These are phyloP conservation scores for Penicillium egyptiacum DNA, from an alignment of 495 filamentous ascomycete species.

Conservation along the genomic window DNA sequence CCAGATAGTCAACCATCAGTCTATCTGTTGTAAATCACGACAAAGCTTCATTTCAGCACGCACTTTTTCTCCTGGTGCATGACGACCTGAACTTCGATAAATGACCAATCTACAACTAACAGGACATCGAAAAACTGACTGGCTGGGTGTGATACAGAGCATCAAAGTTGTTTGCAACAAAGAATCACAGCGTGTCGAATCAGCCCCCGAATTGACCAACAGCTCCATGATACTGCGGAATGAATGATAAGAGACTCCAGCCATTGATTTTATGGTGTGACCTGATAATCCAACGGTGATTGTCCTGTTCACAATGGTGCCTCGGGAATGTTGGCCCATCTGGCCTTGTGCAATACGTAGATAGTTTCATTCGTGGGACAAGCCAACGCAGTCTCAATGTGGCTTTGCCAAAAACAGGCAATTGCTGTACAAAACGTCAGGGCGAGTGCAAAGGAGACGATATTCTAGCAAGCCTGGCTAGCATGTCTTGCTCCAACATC, in stretches of 20 bases:
- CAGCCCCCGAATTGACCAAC: neutral
- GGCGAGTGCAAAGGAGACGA: neutral
- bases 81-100: neutral
- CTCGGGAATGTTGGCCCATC: constrained; percentile 9
- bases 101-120: neutral
- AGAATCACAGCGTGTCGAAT: neutral
- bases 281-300: constrained; percentile 4
- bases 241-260: neutral
- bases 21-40: constrained; percentile 22
- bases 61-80: neutral
- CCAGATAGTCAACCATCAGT: constrained; percentile 5
- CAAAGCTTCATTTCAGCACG: neutral
- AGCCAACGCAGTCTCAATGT: constrained; percentile 5
- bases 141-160: neutral
- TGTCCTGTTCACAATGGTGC: constrained; percentile 3
- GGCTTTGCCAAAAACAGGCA: constrained; percentile 12
- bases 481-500: neutral
- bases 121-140: neutral
- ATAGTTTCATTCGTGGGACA: constrained; percentile 24
- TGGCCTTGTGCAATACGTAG: constrained; percentile 31
- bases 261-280: constrained; percentile 8
- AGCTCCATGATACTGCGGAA: neutral
- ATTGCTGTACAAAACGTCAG: constrained; percentile 6
- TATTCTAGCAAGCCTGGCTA: constrained; percentile 1
- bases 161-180: neutral